Evolutionary conservation across 148 eudicot species (phyloP).

Genomic region (Cornus suecica): DNA sequence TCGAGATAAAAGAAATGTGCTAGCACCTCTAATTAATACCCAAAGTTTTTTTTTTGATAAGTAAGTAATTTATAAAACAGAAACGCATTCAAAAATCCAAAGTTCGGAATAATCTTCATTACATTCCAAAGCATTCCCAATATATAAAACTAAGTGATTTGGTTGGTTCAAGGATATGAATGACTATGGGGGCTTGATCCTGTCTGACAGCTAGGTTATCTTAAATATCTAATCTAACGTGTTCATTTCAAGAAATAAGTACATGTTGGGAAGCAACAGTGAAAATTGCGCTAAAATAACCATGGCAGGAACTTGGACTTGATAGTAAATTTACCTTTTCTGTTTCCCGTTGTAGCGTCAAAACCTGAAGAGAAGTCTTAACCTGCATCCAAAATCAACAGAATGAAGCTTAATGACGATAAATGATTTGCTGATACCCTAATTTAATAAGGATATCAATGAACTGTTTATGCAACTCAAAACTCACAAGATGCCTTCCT

Average conservation of each 20-base stretch:
- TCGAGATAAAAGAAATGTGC: no score
- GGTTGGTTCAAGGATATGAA: neutral
- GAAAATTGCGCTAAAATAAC: neutral
- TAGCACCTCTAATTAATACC: neutral
- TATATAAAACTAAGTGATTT: neutral
- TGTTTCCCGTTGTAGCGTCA: slow-evolving; percentile 81
- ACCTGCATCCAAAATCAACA: slow-evolving; percentile 44
- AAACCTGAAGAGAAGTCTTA: slow-evolving; percentile 81
- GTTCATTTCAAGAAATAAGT: neutral
- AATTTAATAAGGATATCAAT: neutral
- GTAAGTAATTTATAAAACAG: no score
- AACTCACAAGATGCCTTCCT: slow-evolving; percentile 68
- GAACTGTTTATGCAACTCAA: neutral
- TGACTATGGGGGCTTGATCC: neutral
- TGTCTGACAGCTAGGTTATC: neutral
- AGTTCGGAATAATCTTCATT: neutral
- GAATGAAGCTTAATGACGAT: neutral
- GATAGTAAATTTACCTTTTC: slow-evolving; percentile 55
- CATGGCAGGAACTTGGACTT: slow-evolving; percentile 2
- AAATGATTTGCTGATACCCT: neutral
- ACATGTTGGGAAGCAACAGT: neutral
- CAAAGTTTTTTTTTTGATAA: no score
- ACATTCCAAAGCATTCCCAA: neutral
- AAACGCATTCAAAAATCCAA: no score
- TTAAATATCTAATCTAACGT: neutral